These are phyloP conservation scores for Coniochaeta pulveracea DNA, from an alignment of 2,329 filamentous ascomycete genomes.

Conservation along the genomic window DNA sequence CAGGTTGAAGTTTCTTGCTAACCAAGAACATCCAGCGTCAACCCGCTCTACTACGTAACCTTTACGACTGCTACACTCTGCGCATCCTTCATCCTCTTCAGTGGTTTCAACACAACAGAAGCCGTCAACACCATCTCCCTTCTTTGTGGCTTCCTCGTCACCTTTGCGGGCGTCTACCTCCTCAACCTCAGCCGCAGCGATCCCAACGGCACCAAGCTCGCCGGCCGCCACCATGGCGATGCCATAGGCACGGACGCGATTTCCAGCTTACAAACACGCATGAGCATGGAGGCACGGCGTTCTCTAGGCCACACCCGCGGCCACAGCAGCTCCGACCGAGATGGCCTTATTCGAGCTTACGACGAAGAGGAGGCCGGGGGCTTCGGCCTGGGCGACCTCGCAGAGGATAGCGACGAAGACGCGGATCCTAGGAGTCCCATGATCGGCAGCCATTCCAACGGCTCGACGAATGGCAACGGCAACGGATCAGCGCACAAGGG, in stretches of 20 bases:
- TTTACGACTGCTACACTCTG: conserved; percentile 92
- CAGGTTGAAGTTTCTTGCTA: conserved; percentile 11
- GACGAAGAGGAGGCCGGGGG: conserved; percentile 68
- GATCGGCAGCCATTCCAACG: conserved; percentile 25
- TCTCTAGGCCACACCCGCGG: conserved; percentile 44
- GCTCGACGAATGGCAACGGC: conserved; percentile 26
- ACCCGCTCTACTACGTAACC: conserved; percentile 93
- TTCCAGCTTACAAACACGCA: conserved; percentile 76
- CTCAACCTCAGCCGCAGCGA: conserved; percentile 91
- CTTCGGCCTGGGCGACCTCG: conserved; percentile 69
- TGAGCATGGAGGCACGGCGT: conserved; percentile 84
- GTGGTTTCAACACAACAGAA: conserved; percentile 90
- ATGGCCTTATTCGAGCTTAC: conserved; percentile 79
- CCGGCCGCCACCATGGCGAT: conserved; percentile 53
- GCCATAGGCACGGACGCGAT: conserved; percentile 86
- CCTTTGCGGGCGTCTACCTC: conserved; percentile 91
- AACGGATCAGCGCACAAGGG: conserved; percentile 13
- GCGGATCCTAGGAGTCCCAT: conserved; percentile 19
- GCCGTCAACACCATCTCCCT: conserved; percentile 86
- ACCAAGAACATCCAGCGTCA: conserved; percentile 51
- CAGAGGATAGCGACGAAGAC: conserved; percentile 65
- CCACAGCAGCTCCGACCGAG: conserved; percentile 56
- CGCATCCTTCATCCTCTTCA: conserved; percentile 92
- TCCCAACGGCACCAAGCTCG: conserved; percentile 63
- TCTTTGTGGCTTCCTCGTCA: conserved; percentile 85